Percentiles rank a stretch among this genome's conserved stretches.
These are phyloP conservation scores for Suillus luteus DNA, from an alignment of 768 basidiomycete species.

Conservation along the genomic window DNA sequence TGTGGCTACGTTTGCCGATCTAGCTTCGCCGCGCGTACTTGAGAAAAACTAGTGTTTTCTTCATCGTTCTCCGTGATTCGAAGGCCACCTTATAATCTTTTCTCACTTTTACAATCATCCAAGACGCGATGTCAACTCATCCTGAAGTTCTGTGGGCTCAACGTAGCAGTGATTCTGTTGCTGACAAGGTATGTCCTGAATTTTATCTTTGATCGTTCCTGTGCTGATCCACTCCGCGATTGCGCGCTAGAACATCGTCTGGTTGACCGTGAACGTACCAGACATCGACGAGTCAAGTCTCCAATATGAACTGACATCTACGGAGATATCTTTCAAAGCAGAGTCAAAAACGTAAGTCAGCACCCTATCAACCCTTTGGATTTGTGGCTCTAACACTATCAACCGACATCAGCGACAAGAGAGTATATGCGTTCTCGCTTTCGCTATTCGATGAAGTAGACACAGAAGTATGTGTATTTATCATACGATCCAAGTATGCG, in stretches of 20 bases:
- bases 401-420: constrained; percentile 42
- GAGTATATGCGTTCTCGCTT: constrained; percentile 73
- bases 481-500: constrained; percentile 12
- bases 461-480: constrained; percentile 57
- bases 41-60: constrained; percentile 23
- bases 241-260: constrained; percentile 78
- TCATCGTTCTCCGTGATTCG: constrained; percentile 34
- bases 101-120: constrained; percentile 17
- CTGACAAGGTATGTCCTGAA: constrained; percentile 61
- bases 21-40: not conserved
- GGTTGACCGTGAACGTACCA: constrained; percentile 81
- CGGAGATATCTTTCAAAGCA: constrained; percentile 64
- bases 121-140: constrained; percentile 48
- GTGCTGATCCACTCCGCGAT: constrained; percentile 10
- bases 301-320: constrained; percentile 58
- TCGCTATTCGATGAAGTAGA: constrained; percentile 76
- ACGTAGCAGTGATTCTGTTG: constrained; percentile 67
- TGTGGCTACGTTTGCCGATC: constrained; percentile 8
- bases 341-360: constrained; percentile 59
- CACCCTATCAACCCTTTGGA: constrained; percentile 6
- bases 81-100: constrained; percentile 19
- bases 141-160: constrained; percentile 97
- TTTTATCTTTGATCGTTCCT: not conserved
- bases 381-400: constrained; percentile 16
- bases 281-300: constrained; percentile 64